Evolutionary conservation across 148 eudicot genomes (phyloP), one percentile per base, ranked within the genome.

Genomic region (Rhododendron mucronatum): DNA sequence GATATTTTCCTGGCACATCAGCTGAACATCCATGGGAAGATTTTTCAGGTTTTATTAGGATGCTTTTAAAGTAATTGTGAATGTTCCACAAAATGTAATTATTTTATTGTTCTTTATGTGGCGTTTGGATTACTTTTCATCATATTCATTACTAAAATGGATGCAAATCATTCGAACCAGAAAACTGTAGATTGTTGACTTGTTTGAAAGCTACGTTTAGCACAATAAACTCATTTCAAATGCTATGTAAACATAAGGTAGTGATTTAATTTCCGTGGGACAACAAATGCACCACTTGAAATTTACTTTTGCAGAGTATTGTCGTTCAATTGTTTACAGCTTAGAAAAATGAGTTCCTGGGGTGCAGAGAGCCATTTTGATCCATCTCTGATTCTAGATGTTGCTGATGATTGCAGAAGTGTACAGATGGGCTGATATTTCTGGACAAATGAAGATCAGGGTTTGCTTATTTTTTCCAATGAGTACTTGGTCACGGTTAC

Each of bases 381-480:
- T n/a, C 80, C 10, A 67, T 21, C 37, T 47, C 79, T 76, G 37
- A 67, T 30, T 30, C 73, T 80, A 50, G 73, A 35, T 59, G 55
- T 88, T 78, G 14, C 30, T 87, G 74, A 59, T 86, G 69, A 73
- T 86, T 90, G 91, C 94, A 97, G 98, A 97, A 90, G 95, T 97
- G 87, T 97, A 95, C 87, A 89, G 82, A 74, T 93, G 98, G 98
- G 98, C 95, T 81, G 91, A 93, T 88, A 81, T 89, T 79, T 93
- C 96, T 45, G 96, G 94, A 82, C 88, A 91, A 81, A 93, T 95
- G 98, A 93, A 80, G 89, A 90, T 95, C 69, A 92, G 99, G 89
- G 92, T 92, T 85, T 97, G 99, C 93, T 82, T 97, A 59, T 97
- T 91, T 89, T 97, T 97, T 73, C 99, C 99, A 57, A 87, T 94